phyloP scores from a whole-genome alignment of 1,284 basidiomycete species.

The Phellopilus nigrolimitatus region DNA sequence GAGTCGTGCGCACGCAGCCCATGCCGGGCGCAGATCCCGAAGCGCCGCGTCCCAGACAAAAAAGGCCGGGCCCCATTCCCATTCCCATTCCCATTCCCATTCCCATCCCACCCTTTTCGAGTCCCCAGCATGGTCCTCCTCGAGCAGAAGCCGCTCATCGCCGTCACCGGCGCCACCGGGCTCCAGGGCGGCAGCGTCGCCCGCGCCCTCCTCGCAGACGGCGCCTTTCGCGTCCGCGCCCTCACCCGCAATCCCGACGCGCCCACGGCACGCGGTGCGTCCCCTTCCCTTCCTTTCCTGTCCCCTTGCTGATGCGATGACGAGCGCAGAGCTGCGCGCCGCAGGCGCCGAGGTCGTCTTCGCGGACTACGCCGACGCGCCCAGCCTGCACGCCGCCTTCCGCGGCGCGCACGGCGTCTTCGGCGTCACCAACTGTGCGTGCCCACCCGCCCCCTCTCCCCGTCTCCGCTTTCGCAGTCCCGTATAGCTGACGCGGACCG shows the following conservation, averaged over 20 bases:
- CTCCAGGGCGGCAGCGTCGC: slow-evolving; percentile 20
- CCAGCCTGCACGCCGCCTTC: slow-evolving; percentile 23
- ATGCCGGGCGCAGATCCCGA: no score
- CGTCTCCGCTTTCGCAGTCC: no score
- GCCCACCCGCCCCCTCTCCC: no score
- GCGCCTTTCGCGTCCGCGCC: slow-evolving; percentile 19
- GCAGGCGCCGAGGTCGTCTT: slow-evolving; percentile 27
- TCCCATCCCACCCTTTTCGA: no score
- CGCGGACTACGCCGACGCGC: slow-evolving; percentile 23
- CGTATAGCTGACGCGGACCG: no score
- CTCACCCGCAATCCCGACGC: slow-evolving; percentile 21
- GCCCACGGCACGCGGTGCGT: slow-evolving; percentile 20
- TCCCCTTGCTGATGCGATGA: background rate
- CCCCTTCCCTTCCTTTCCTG: background rate
- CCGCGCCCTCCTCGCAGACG: slow-evolving; percentile 17
- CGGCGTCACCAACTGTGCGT: slow-evolving; percentile 29
- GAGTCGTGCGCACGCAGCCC: no score
- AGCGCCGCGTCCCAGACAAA: no score
- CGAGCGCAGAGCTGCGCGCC: slow-evolving; percentile 16
- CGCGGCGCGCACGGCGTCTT: slow-evolving; percentile 29
- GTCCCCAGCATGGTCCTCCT: slow-evolving; percentile 13
- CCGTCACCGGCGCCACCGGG: slow-evolving; percentile 21
- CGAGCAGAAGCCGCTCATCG: slow-evolving; percentile 16
- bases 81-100: no score
- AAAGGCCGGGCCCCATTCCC: no score